A percentile compares a stretch with the other conserved stretches of the same genome.
Evolutionary conservation across 208 protist genomes (phyloP).

Genomic region (Crithidia brevicula): DNA sequence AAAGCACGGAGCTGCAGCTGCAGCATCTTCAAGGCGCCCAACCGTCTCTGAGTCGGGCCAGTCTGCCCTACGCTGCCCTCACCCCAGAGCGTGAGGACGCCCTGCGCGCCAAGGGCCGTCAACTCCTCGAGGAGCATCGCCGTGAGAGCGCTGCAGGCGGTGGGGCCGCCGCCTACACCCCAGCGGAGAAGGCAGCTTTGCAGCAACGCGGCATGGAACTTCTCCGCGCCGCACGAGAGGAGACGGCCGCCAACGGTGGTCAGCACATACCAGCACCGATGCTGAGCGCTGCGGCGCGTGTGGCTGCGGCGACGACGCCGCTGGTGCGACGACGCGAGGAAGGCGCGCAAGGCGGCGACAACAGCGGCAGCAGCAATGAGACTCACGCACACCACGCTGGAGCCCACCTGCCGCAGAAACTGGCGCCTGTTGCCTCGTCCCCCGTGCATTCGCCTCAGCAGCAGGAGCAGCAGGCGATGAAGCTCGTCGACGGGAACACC

Average conservation of each 20-base stretch:
- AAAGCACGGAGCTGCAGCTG: background rate
- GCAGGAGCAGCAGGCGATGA: background rate
- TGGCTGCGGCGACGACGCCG: constrained; percentile 6
- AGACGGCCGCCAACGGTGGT: constrained; percentile 25
- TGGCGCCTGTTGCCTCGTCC: too few species aligned
- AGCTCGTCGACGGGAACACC: too few species aligned
- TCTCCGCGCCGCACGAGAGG: constrained; percentile 41
- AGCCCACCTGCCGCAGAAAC: too few species aligned
- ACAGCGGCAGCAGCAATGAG: background rate
- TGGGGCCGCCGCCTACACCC: constrained; percentile 12
- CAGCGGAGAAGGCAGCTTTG: constrained; percentile 31
- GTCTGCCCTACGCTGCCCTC: constrained; percentile 3
- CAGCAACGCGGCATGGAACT: constrained; percentile 50
- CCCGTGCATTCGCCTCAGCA: constrained; percentile 9
- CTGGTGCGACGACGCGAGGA: background rate
- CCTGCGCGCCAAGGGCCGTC: constrained; percentile 17
- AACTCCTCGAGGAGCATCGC: constrained; percentile 29
- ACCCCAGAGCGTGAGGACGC: constrained; percentile 21
- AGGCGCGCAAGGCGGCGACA: background rate
- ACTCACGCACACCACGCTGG: background rate
- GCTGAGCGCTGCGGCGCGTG: constrained; percentile 14
- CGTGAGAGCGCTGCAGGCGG: constrained; percentile 1
- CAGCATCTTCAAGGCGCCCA: constrained; percentile 1
- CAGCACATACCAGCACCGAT: constrained; percentile 25
- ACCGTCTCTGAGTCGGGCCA: background rate